A percentile compares a stretch with the other conserved stretches of the same genome.
These are phyloP conservation scores for Bassia scoparia DNA, from an alignment of 148 eudicot species.

Conservation along the genomic window DNA sequence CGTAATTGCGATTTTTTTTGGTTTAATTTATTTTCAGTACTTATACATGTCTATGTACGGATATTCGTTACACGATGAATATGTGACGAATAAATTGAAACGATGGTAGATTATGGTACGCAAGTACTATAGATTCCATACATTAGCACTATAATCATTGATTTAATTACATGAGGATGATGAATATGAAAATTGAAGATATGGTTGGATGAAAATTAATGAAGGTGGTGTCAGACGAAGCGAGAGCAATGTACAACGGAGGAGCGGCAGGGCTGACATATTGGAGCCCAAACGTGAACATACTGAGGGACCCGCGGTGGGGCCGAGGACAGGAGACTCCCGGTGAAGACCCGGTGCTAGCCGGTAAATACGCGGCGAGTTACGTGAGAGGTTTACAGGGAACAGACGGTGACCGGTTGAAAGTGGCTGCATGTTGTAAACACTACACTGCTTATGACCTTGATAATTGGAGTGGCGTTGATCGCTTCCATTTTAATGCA, in stretches of 20 bases:
- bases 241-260: conserved; percentile 97
- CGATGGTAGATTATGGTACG: no score
- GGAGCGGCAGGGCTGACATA: conserved; percentile 77
- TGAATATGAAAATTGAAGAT: no score
- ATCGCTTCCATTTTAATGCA: conserved; percentile 86
- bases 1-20: no score
- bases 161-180: no score
- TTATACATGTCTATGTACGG: no score
- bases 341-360: conserved; percentile 82
- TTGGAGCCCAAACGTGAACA: conserved; percentile 96
- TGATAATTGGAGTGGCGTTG: conserved; percentile 86
- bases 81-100: no score
- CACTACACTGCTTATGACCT: conserved; percentile 94
- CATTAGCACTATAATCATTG: no score
- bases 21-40: no score
- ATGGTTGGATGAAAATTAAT: conserved; percentile 11
- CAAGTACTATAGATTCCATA: no score
- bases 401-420: conserved; percentile 52
- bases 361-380: conserved; percentile 64
- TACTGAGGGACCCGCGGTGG: conserved; percentile 91
- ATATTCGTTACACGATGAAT: no score
- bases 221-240: conserved; percentile 90
- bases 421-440: conserved; percentile 92
- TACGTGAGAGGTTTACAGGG: conserved; percentile 87
- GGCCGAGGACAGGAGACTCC: conserved; percentile 98